Evolutionary conservation across 1,284 basidiomycete species (phyloP), one percentile per base, ranked within the genome.

Genomic region (Melampsora americana): DNA sequence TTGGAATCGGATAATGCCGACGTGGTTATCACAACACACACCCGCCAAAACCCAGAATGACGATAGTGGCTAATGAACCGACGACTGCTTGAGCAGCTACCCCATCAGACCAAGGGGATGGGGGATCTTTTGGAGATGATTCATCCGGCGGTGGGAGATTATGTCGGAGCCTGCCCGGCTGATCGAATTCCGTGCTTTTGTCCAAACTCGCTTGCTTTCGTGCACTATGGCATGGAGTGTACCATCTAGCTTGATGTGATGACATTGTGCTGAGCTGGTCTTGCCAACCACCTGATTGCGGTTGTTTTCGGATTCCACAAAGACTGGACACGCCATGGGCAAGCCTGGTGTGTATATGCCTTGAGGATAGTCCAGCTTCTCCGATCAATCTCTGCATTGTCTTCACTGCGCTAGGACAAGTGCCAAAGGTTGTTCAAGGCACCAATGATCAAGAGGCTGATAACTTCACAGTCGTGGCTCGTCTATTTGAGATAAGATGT

Each of bases 41-140:
- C 73, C 73, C 73, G 9, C 73, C 73, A 26, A 76, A 69, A n/a
- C 73, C 73, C 2, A 76, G 66, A 65, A 76, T 69, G 14, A 76
- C 46, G 39, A 76, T 46, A 18, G 66, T 66, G 2, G 64, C 73
- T 7, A 76, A n/a, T 7, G 73, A 76, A 23, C 73, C 73, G 39
- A 69, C 66, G 32, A 69, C 32, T 6, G 73, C 73, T 44, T 76
- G 73, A 12, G 66, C 73, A 18, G 73, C 73, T 9, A 76, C 44
- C 9, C 73, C 73, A 39, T 76, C 60, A 4, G 59, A 18, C 73
- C 73, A 76, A 39, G 72, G 59, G 11, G 72, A 66, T 44, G 64
- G 30, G 7, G 72, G 20, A 18, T 64, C 61, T 32, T 64, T n/a
- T 35, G 61, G 26, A 9, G 20, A 56, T 56, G 12, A 16, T 5